A percentile compares a stretch with the other conserved stretches of the same genome.
These are phyloP conservation scores for Candida maris DNA, from an alignment of 805 yeast genomes.

Conservation along the genomic window DNA sequence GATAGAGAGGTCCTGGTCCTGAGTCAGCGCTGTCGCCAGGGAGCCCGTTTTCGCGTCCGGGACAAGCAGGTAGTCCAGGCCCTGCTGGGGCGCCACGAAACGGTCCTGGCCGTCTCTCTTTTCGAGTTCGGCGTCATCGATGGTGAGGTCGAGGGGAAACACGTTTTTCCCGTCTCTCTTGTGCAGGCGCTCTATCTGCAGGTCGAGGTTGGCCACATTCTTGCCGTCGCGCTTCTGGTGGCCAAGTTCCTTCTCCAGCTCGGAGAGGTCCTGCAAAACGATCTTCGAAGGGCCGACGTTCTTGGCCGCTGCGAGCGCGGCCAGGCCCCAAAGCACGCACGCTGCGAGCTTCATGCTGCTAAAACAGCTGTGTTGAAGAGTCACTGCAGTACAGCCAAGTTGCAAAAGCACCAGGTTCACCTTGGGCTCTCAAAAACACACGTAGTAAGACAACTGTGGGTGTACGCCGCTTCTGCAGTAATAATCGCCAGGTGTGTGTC, in stretches of 20 bases:
- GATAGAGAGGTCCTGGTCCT: constrained; percentile 46
- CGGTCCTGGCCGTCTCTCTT: constrained; percentile 14
- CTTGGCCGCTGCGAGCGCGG: constrained; percentile 11
- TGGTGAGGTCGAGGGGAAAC: constrained; percentile 11
- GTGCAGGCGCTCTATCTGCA: constrained; percentile 14
- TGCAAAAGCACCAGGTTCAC: no score
- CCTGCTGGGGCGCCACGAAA: constrained; percentile 13
- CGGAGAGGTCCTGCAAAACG: constrained; percentile 5
- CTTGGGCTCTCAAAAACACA: no score
- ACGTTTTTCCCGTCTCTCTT: constrained; percentile 24
- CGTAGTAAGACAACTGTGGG: no score
- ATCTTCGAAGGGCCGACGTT: constrained; percentile 16
- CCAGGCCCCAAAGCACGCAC: constrained; percentile 1
- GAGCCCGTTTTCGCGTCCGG: constrained; percentile 25
- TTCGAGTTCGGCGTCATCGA: constrained; percentile 14
- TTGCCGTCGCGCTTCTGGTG: constrained; percentile 13
- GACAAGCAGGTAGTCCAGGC: constrained; percentile 20
- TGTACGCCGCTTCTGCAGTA: no score
- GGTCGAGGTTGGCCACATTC: constrained; percentile 14
- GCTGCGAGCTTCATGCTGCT: neutral
- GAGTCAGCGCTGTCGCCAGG: constrained; percentile 38
- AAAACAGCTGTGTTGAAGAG: no score
- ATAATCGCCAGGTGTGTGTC: no score
- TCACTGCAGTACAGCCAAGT: no score
- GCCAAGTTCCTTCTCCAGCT: neutral